Evolutionary conservation across 129 eudicot genomes (phyloP).

Genomic region (Oenanthe sinensis): DNA sequence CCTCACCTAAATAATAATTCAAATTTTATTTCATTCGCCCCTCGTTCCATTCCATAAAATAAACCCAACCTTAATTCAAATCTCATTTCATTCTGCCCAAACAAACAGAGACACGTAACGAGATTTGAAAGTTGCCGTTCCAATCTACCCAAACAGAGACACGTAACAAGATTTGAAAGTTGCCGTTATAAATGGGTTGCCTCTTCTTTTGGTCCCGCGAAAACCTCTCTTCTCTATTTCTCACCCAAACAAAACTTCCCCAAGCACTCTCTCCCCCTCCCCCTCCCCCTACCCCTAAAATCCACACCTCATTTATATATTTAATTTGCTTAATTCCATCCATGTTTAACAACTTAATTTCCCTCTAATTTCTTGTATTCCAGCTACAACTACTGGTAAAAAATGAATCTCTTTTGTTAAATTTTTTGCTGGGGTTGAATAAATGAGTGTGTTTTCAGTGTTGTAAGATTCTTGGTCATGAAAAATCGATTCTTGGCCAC

Average conservation of each 20-base stretch:
- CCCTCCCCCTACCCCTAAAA: not conserved
- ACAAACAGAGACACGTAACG: too few relatives aligned
- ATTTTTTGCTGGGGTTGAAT: not conserved
- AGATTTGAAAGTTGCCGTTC: too few relatives aligned
- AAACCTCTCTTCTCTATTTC: constrained; percentile 5
- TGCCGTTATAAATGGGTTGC: constrained; percentile 14
- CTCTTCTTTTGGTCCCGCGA: constrained; percentile 14
- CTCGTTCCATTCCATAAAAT: too few relatives aligned
- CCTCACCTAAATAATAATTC: too few relatives aligned
- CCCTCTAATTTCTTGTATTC: not conserved
- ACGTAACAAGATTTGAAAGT: too few relatives aligned
- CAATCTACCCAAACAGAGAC: too few relatives aligned
- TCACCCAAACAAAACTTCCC: not conserved
- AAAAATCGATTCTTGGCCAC: not conserved
- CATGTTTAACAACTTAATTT: not conserved
- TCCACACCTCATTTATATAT: not conserved
- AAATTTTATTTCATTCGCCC: too few relatives aligned
- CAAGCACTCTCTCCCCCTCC: not conserved
- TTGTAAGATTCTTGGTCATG: not conserved
- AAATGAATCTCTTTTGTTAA: too few relatives aligned
- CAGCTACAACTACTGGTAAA: not conserved
- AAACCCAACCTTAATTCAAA: too few relatives aligned
- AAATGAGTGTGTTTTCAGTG: not conserved
- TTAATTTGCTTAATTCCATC: not conserved
- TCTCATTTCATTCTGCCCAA: too few relatives aligned